A percentile compares a stretch with the other conserved stretches of the same genome.
phyloP scores from a whole-genome alignment of 345 rosid genomes.

The Rhizophora mangle region DNA sequence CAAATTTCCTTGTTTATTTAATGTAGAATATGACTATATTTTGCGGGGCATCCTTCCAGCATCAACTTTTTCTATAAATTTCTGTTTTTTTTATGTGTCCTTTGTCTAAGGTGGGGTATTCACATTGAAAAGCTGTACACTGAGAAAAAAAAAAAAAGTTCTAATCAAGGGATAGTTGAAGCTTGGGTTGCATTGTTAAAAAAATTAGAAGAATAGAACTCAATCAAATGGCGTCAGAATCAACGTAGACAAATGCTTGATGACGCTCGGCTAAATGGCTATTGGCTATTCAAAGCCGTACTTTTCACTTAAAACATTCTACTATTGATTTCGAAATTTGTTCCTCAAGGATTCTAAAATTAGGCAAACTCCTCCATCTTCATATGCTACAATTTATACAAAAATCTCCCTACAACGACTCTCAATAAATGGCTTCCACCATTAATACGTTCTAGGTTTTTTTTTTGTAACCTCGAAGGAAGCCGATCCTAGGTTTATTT shows the following conservation, averaged over 20 bases:
- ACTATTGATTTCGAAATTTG: too few relatives aligned
- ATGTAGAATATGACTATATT: too few relatives aligned
- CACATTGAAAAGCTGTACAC: background rate
- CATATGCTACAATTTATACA: too few relatives aligned
- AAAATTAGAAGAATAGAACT: background rate
- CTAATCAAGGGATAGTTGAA: background rate
- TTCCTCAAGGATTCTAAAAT: too few relatives aligned
- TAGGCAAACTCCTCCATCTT: too few relatives aligned
- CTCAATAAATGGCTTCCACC: too few relatives aligned
- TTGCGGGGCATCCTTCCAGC: too few relatives aligned
- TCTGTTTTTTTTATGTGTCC: background rate
- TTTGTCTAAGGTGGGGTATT: background rate
- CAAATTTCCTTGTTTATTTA: too few relatives aligned
- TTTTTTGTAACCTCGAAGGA: too few relatives aligned
- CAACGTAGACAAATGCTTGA: background rate
- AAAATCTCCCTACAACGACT: too few relatives aligned
- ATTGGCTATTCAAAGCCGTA: background rate
- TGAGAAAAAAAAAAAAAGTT: background rate
- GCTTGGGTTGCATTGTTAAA: background rate
- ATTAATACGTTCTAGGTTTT: too few relatives aligned
- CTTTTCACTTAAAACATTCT: background rate
- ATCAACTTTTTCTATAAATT: too few relatives aligned
- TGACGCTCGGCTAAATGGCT: background rate
- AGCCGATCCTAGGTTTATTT: conserved; percentile 20
- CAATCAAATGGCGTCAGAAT: background rate